Percentiles rank a stretch among this genome's conserved stretches.
These are phyloP conservation scores for Paramecium sonneborni DNA, from an alignment of 73 alveolate species.

Conservation along the genomic window DNA sequence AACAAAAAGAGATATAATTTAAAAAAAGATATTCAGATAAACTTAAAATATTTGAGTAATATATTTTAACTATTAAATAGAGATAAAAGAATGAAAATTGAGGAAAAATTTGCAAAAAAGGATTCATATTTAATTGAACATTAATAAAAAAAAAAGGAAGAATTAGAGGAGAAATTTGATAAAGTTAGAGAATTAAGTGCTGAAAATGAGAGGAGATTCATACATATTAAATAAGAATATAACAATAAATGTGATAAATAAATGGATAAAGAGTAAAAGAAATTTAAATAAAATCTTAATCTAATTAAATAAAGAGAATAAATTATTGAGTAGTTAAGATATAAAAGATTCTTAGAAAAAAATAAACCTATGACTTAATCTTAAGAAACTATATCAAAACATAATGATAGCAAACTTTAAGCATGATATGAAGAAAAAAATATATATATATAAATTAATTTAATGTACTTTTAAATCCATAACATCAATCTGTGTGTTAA, in stretches of 20 bases:
- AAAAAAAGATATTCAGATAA: not conserved
- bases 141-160: not conserved
- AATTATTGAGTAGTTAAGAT: not conserved
- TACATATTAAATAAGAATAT: not conserved
- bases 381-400: not conserved
- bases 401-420: not conserved
- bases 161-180: conserved; percentile 36
- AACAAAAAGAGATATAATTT: not conserved
- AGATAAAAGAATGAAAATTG: not conserved
- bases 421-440: not conserved
- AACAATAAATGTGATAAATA: conserved; percentile 6
- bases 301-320: not conserved
- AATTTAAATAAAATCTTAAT: not conserved
- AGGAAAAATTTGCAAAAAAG: not conserved
- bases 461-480: conserved; percentile 32
- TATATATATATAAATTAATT: not conserved
- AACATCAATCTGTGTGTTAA: conserved; percentile 57
- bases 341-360: not conserved
- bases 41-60: not conserved
- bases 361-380: not conserved
- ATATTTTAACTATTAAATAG: not conserved
- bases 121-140: not conserved
- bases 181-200: conserved; percentile 18
- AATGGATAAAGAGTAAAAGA: conserved; percentile 23
- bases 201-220: conserved; percentile 20